Evolutionary conservation across 2,329 filamentous ascomycete species (phyloP), one percentile per base, ranked within the genome.

Genomic region (Ceratocystis smalleyi): DNA sequence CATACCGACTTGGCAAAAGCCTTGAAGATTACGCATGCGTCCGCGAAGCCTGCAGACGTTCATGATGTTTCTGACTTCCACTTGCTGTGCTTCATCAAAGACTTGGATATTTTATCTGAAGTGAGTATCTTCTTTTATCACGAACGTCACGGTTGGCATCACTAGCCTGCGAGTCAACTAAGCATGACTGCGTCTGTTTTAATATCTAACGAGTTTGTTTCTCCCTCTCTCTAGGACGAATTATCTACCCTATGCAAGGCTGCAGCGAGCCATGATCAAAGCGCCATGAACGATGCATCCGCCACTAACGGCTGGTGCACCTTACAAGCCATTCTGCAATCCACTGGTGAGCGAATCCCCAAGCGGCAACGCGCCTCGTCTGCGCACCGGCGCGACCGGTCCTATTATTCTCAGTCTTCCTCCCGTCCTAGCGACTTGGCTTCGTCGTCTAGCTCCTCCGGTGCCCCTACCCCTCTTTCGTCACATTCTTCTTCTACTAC

Each of bases 321-420:
- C 66, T 81, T 99, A 72, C 82, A 92, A 76, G 87, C 88, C 75
- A 95, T 99, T 74, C 83, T 97, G 77, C 85, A 94, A 85, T 88
- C 91, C 84, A 91, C 89, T 82, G 90, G 91, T 95, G 91, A 96
- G 88, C 87, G 87, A 84, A 84, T 87, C 83, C 86, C 85, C 76
- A 95, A 94, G 81, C 88, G 83, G 73, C 75, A 73, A 72, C 77
- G 65, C 43, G 63, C 67, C 64, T 64, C 64, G 60, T 68, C 65
- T 67, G 22, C 43, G 55, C 54, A 40, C 40, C 64, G 55, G 27
- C 35, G 57, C 61, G 62, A 51, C 32, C 22, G 62, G 12, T 5
- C 43, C 54, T 40, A 40, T 40, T 15, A 15, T 40, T 60, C 43
- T 51, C 51, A 68, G 65, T 64, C 59, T 67, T 64, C 66, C 66